Base-by-base conservation (phyloP, 1,284 basidiomycete species). In the Wallemia ichthyophaga region DNA sequence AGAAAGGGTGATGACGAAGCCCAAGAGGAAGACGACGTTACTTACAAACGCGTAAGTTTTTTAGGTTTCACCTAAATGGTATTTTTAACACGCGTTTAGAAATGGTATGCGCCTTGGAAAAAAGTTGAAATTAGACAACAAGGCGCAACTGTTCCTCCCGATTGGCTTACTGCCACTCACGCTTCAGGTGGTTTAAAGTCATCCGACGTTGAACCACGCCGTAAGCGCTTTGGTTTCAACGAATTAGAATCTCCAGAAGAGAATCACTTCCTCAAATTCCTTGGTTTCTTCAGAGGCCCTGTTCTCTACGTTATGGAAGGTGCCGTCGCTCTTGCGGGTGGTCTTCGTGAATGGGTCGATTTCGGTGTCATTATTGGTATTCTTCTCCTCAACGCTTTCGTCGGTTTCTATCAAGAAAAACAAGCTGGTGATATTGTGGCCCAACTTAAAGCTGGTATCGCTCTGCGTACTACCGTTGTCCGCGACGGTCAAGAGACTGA, bases 371-470 rank as follows among this genome's bases (percentile, higher is more conserved):
- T 69, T 55, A 66, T 66, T 55, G 67, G 62, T 60, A 69, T 69
- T 60, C 62, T 69, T 61, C 28, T 66, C 55, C 64, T 69, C 37
- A 69, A 69, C 67, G 67, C 67, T 60, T 67, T 69, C 60, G 67
- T 69, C 64, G 67, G 67, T 65, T 69, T 67, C 67, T 69, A 69
- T 64, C 67, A 69, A 62, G 67, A 48, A 21, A 48, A 48, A 19
- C 67, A 69, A 69, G 69, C 73, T 33, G 73, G 73, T 59, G 73
- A 74, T 65, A 74, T 74, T 64, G 73, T 74, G 61, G 73, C 73
- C 55, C 70, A 76, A 65, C 73, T 77, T 63, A 76, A 76, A 67
- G 73, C 73, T 32, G 75, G 74, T 63, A 76, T 77, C 61, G 74
- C 75, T 2, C 67, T 76, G 60, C 72, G 72, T 60, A 66, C 73